A percentile compares a stretch with the other conserved stretches of the same genome.
These are phyloP conservation scores for Pythium rishiriense DNA, from an alignment of 352 stramenopile species.

Conservation along the genomic window DNA sequence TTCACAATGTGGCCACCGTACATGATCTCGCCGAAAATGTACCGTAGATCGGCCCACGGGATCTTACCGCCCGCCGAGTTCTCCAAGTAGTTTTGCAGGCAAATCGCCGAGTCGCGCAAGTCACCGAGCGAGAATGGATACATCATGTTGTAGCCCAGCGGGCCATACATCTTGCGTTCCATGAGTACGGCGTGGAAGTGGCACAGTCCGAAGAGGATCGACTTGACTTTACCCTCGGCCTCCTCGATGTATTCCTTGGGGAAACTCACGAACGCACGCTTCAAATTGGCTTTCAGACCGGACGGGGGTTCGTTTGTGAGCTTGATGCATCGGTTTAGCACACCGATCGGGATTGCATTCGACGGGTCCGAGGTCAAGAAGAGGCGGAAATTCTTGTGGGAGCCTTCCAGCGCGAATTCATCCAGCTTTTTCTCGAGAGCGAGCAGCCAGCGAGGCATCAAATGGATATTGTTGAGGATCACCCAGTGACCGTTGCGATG, in stretches of 20 bases:
- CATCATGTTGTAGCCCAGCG: constrained; percentile 89
- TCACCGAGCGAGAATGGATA: constrained; percentile 90
- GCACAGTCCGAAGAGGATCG: constrained; percentile 89
- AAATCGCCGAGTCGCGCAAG: constrained; percentile 71
- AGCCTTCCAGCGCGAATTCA: constrained; percentile 54
- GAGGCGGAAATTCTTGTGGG: constrained; percentile 82
- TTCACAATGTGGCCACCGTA: constrained; percentile 89
- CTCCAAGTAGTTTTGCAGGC: constrained; percentile 91
- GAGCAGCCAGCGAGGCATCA: constrained; percentile 94
- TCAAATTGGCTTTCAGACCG: constrained; percentile 88
- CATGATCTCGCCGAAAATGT: constrained; percentile 90
- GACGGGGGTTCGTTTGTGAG: constrained; percentile 87
- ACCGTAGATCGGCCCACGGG: constrained; percentile 89
- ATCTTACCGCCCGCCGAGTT: constrained; percentile 77
- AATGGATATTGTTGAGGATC: constrained; percentile 94
- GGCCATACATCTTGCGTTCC: constrained; percentile 91
- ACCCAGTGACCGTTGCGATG: constrained; percentile 94
- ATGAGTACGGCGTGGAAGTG: constrained; percentile 93
- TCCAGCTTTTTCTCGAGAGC: constrained; percentile 94
- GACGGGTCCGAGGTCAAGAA: constrained; percentile 91
- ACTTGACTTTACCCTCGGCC: constrained; percentile 79
- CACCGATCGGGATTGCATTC: constrained; percentile 81
- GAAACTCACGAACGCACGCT: constrained; percentile 82
- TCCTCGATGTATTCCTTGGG: constrained; percentile 76
- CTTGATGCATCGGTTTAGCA: constrained; percentile 90